Base-by-base conservation (phyloP, 2,329 filamentous ascomycete genomes). In the Fusarium sp. region DNA sequence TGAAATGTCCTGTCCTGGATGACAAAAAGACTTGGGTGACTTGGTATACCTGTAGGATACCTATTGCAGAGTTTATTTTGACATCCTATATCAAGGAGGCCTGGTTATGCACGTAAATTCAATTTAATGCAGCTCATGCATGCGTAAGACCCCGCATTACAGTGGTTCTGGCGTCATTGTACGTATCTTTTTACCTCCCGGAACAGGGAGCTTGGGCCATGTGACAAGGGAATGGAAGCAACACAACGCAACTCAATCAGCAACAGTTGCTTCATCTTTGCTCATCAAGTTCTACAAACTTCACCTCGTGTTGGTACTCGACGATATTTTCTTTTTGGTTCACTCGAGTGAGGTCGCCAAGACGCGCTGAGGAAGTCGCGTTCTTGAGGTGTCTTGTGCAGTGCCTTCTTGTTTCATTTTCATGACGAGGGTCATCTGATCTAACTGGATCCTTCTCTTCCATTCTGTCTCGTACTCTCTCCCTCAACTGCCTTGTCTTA, bases 141-240 rank as follows among this genome's bases (percentile, higher is more conserved):
- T 73, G 67, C 71, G 30, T 73, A 58, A 58, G 65, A 61, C 71
- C 71, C 71, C 71, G 62, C 71, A 73, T 71, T 61, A 55, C 58
- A 61, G 59, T 47, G 51, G 39, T 30, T 53, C 48, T 73, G 66
- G 70, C 68, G 71, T 74, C 71, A 74, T 74, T 72, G 64, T 68
- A 69, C 68, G 71, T 69, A 64, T 50, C 42, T 61, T 63, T 38
- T 30, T 28, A 33, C 39, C 50, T 59, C 13, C 42, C 42, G 38
- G 64, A 68, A 63, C n/a, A 44, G 57, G 71, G 74, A 76, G 75
- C 72, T 77, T 73, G 65, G 74, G 63, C 75, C 71, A 73, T 71
- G 74, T 78, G 69, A 78, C 72, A 70, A 68, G 63, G 72, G 48
- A 68, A 54, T 54, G 33, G 50, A 59, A 64, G 48, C 59, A 44